Evolutionary conservation across 2,329 filamentous ascomycete species (phyloP), one percentile per base, ranked within the genome.

Genomic region (Pseudocercospora cruenta): DNA sequence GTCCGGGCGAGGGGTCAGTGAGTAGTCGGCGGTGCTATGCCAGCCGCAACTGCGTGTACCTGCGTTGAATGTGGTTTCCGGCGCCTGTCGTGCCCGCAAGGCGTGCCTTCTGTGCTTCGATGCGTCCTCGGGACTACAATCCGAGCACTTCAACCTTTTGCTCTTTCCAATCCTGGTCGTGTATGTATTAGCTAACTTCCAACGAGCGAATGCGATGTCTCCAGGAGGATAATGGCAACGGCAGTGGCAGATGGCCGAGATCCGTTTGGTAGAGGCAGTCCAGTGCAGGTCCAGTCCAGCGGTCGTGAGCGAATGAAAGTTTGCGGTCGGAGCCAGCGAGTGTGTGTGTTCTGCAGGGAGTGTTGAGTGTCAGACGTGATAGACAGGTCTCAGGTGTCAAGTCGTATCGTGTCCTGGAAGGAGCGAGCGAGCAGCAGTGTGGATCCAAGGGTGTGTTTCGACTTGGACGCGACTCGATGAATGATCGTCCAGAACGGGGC

Each of bases 1-100:
- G 47, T 57, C 47, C 51, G 31, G 55, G 55, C 65, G 51, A 64
- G 62, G 59, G 58, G 57, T 53, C 33, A 31, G 49, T 16, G 19
- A 36, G 14, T 24, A 12, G 60, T 54, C 16, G n/a, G 64, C n/a
- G 16, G 63, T 58, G 58, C 55, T 60, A 39, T 65, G 49, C 21
- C 55, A 21, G 51, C 26, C 7, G 16, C 51, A 16, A n/a, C 24
- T n/a, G 51, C 51, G 51, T 31, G 51, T 55, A 31, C 51, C 51
- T 55, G 22, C 51, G 16, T 55, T 26, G 22, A 55, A 55, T 55
- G 24, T 26, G 22, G 12, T 33, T n/a, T 33, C 47, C 47, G 47
- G 47, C 47, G 47, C 10, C 26, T 26, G 58, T 26, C 4, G 58
- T 45, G 58, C 9, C 21, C 10, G 33, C n/a, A 19, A 39, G 39